Conservation (phyloP, 768 basidiomycete genomes). For the Boletellus emodensis region DNA sequence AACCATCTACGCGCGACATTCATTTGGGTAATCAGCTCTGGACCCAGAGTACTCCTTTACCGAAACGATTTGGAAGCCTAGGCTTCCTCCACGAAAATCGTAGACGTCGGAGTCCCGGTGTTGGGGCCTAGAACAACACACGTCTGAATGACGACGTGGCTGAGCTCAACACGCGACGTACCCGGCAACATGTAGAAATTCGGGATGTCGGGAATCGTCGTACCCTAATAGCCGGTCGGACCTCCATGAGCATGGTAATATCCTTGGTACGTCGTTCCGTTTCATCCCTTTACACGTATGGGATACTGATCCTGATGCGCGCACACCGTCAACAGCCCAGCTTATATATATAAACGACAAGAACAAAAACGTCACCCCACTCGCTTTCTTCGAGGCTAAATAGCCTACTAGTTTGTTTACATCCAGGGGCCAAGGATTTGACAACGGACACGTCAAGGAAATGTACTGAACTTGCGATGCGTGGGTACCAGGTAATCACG, state of each 20-base stretch:
- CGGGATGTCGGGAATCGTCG: slow-evolving; percentile 29
- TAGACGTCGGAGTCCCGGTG: slow-evolving; percentile 4
- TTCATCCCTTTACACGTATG: slow-evolving; percentile 22
- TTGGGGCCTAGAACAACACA: slow-evolving; percentile 21
- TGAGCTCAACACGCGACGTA: slow-evolving; percentile 2
- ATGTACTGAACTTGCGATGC: too few species aligned
- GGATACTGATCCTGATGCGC: slow-evolving; percentile 19
- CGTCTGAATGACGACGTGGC: not conserved
- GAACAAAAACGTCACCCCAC: slow-evolving; percentile 13
- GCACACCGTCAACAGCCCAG: not conserved
- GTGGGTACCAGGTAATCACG: too few species aligned
- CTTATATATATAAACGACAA: not conserved
- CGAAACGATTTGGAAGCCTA: too few species aligned
- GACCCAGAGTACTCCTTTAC: too few species aligned
- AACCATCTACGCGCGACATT: too few species aligned
- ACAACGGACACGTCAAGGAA: too few species aligned
- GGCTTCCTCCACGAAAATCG: too few species aligned
- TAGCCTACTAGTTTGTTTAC: slow-evolving; percentile 43
- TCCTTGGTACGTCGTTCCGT: slow-evolving; percentile 21
- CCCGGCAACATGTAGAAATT: slow-evolving; percentile 34
- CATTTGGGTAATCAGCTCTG: too few species aligned
- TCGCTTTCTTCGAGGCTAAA: not conserved
- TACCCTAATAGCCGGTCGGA: slow-evolving; percentile 8
- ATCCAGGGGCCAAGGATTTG: slow-evolving; percentile 32
- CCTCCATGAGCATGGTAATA: slow-evolving; percentile 29